A percentile compares a stretch with the other conserved stretches of the same genome.
Evolutionary conservation across 306 rosid genomes (phyloP).

Genomic region (Prunus kanzakura): DNA sequence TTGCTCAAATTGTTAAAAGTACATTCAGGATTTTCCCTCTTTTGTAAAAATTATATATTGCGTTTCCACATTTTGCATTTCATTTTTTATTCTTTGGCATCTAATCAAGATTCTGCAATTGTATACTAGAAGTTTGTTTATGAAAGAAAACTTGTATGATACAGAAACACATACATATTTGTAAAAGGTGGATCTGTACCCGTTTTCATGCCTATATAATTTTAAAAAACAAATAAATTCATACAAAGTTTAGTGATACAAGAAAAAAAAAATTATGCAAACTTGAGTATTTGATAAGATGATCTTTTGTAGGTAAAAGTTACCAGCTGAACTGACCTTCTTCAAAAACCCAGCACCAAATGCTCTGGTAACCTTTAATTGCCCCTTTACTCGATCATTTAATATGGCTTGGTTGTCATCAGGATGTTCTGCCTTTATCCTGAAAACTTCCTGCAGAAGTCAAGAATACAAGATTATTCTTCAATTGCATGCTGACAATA

Average conservation of each 20-base stretch:
- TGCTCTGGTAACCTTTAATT: conserved; percentile 66
- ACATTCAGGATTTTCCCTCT: neutral
- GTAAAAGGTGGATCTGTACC: neutral
- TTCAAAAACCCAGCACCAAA: conserved; percentile 73
- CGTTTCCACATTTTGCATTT: neutral
- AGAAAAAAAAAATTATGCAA: too few relatives aligned
- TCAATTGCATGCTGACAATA: neutral
- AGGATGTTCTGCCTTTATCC: conserved; percentile 57
- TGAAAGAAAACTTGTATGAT: neutral
- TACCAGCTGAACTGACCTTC: conserved; percentile 53
- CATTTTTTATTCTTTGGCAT: neutral
- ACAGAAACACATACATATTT: neutral
- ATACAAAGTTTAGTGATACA: too few relatives aligned
- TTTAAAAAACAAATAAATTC: too few relatives aligned
- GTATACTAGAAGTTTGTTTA: too few relatives aligned
- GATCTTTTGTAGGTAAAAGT: conserved; percentile 33
- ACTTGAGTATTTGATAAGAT: too few relatives aligned
- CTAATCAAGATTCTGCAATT: neutral
- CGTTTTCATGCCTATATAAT: too few relatives aligned
- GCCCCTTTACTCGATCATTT: conserved; percentile 66
- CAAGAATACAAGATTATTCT: conserved; percentile 13
- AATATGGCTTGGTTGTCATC: conserved; percentile 55
- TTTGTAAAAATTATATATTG: neutral
- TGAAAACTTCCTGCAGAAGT: conserved; percentile 48
- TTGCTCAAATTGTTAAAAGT: neutral